Evolutionary conservation across 257 asterid genomes (phyloP), one percentile per base, ranked within the genome.

Genomic region (Penstemon newberryi): DNA sequence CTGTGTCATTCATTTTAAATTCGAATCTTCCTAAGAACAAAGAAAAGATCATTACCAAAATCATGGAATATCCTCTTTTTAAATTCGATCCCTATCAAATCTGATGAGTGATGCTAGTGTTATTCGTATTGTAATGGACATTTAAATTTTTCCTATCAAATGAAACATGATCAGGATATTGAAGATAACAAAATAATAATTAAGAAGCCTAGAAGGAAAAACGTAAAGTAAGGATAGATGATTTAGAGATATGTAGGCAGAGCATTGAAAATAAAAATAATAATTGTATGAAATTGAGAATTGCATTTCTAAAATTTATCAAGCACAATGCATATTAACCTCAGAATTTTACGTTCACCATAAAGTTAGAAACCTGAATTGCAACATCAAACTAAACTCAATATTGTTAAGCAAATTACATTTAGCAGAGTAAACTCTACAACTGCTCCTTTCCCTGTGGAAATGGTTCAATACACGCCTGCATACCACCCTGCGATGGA

Each of bases 401-500:
- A 25, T 25, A 25, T 25, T 3, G 5, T 18, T 10, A 7, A 56
- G 46, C 4, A 6, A 55, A 44, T 13, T 18, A 12, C 76, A 57
- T 5, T 5, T 9, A 70, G 11, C 47, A 68, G 62, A 25, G 33
- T 25, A 25, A 25, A 25, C 33, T n/a, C 67, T 71, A 56, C 70
- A 73, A 77, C 79, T 80, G 81, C 81, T 87, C 83, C 86, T 86
- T 83, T 44, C 74, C 63, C 63, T 81, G 89, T 6, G 75, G 75
- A 65, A 71, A 83, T 4, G 85, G 85, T 13, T 84, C 89, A 40
- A 65, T 49, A 15, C 78, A 75, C 9, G 80, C 78, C 6, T 44
- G 58, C n/a, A 51, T 50, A 0, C 70, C 71, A 50, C 75, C 71
- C 65, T 80, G 93, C 0, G 96, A 84, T 4, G 89, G 66, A 15